phyloP scores from a whole-genome alignment of 2,329 filamentous ascomycete species.

The Aspergillus fischeri region DNA sequence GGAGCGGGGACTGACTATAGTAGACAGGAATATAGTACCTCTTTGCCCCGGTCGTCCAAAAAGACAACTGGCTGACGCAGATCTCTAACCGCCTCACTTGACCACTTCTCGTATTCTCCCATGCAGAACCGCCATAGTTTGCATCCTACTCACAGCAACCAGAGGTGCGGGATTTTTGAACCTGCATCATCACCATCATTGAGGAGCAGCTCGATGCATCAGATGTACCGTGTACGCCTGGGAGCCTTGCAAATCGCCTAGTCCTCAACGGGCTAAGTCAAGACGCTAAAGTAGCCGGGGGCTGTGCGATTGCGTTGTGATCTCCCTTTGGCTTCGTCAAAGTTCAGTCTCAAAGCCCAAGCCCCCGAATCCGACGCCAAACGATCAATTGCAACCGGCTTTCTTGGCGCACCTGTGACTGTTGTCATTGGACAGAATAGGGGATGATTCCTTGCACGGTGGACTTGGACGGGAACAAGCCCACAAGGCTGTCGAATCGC shows the following conservation, averaged over 20 bases:
- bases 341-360: background rate
- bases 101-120: background rate
- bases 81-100: background rate
- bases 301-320: background rate
- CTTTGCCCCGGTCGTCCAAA: background rate
- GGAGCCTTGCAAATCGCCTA: background rate
- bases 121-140: background rate
- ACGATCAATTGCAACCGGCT: background rate
- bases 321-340: background rate
- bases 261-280: background rate
- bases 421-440: background rate
- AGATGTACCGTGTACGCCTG: background rate
- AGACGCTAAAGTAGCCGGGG: background rate
- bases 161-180: background rate
- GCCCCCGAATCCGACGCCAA: background rate
- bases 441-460: background rate
- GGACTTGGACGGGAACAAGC: background rate
- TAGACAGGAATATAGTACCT: background rate
- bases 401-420: background rate
- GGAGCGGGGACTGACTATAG: background rate
- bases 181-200: background rate
- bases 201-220: background rate
- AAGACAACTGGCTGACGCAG: background rate
- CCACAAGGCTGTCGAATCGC: constrained; percentile 15
- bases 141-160: background rate